Evolutionary conservation across 805 yeast species (phyloP), one percentile per base, ranked within the genome.

Genomic region (Metschnikowia lochheadii): DNA sequence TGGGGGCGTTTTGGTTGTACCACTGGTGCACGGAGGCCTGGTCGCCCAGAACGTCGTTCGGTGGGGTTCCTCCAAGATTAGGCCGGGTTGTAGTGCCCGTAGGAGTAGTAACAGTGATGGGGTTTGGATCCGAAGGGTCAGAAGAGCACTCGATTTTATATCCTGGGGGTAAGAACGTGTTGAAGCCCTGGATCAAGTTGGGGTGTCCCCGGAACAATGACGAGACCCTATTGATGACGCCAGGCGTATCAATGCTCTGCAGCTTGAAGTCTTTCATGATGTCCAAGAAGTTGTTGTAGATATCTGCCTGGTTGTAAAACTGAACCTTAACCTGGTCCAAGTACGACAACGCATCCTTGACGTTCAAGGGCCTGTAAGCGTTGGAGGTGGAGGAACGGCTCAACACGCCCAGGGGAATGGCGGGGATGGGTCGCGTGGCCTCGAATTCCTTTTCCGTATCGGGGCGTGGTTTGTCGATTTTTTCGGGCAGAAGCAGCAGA

Each of bases 231-330:
- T 92, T 97, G 64, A 94, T 94, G 29, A 94, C 99, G 34, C 98
- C 99, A 0, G 98, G 99, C 0, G 99, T 94, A 67, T 94, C 98
- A 61, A 94, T 91, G 54, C 83, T 82, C 72, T 92, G 97, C 48
- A 95, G 85, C 74, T 95, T 95, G 75, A 94, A 95, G 65, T 95
- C 99, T 73, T 95, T 95, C 99, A 94, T 94, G 56, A 94, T 92
- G 65, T 94, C 99, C 63, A 94, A 77, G 63, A 95, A 94, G 67
- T 88, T 90, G 68, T 94, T 94, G 76, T 94, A 94, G 40, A 94
- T 96, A 61, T 91, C 97, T 0, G 98, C 95, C 70, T 92, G 96
- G 57, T 84, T 80, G 67, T 81, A 86, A 69, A 94, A 94, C 66
- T 91, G 97, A 44, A 85, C 80, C 69, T 94, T 94, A 47, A 94